Evolutionary conservation across 805 yeast genomes (phyloP).

Genomic region (Wickerhamomyces silvicola): DNA sequence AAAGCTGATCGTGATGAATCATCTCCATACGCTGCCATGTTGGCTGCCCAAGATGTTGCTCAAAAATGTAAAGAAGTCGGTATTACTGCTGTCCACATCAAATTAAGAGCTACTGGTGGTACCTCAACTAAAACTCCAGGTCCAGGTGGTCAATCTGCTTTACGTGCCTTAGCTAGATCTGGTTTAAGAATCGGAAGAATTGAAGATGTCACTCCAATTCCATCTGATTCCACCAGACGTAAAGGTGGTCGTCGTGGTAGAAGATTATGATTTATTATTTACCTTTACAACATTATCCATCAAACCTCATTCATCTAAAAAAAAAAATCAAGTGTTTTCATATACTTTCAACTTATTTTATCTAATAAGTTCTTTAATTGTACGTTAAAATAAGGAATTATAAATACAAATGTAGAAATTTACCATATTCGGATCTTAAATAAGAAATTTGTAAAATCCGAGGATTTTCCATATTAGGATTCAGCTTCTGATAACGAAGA

Average conservation of each 20-base stretch:
- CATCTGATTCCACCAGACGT: conserved; percentile 99
- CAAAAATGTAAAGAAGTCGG: conserved; percentile 99
- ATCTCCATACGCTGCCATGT: conserved; percentile 99
- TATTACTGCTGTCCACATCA: conserved; percentile 98
- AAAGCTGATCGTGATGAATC: conserved; percentile 99
- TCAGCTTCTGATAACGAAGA: no score
- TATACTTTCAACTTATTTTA: conserved; percentile 18
- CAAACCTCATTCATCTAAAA: conserved; percentile 5
- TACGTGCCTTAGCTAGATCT: conserved; percentile 99
- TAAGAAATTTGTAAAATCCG: no score
- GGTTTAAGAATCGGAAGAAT: conserved; percentile 99
- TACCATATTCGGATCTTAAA: no score
- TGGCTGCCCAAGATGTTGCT: conserved; percentile 99
- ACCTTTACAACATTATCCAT: conserved; percentile 3
- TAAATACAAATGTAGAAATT: background rate
- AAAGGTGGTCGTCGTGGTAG: conserved; percentile 99
- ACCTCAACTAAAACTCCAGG: conserved; percentile 99
- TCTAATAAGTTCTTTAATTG: conserved; percentile 24
- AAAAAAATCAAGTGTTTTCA: conserved; percentile 11
- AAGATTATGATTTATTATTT: conserved; percentile 62
- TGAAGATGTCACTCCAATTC: conserved; percentile 99
- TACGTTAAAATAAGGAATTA: conserved; percentile 20
- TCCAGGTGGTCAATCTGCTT: conserved; percentile 99
- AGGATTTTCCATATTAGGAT: no score
- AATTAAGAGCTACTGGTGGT: conserved; percentile 99